Evolutionary conservation across 192 early-diverging fungal species (phyloP).

Genomic region (Obelidium mucronatum): DNA sequence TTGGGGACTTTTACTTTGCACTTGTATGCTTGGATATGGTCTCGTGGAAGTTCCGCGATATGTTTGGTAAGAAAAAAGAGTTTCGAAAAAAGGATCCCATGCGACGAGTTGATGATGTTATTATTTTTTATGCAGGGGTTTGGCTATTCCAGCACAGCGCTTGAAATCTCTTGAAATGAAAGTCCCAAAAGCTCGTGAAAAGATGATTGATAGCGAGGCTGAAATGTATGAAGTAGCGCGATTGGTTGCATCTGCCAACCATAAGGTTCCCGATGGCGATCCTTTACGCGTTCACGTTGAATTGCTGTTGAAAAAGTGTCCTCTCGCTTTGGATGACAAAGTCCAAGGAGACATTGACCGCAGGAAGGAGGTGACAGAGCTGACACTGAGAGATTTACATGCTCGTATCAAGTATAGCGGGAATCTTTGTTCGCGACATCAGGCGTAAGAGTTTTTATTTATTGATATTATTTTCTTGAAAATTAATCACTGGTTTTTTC

Average conservation of each 20-base stretch:
- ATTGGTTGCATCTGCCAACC: constrained; percentile 55
- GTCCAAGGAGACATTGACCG: constrained; percentile 23
- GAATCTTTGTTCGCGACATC: constrained; percentile 73
- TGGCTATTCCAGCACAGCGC: constrained; percentile 65
- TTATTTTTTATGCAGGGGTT: constrained; percentile 17
- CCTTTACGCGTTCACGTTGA: constrained; percentile 70
- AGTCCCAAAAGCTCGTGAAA: constrained; percentile 79
- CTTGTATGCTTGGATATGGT: constrained; percentile 93
- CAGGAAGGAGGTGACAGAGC: constrained; percentile 54
- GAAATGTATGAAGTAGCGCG: constrained; percentile 74
- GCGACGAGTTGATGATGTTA: background rate
- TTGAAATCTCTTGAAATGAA: constrained; percentile 71
- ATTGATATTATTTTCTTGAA: background rate
- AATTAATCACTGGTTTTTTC: no score
- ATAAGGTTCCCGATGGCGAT: constrained; percentile 46
- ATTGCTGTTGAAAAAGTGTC: constrained; percentile 66
- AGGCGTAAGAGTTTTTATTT: constrained; percentile 61
- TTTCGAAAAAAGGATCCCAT: no score
- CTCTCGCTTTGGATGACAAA: constrained; percentile 48
- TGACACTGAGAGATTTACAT: constrained; percentile 74
- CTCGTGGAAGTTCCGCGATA: constrained; percentile 87
- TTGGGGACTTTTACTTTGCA: constrained; percentile 89
- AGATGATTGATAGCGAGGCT: constrained; percentile 79
- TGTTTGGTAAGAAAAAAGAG: constrained; percentile 80
- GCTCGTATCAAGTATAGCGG: constrained; percentile 75